Conservation (phyloP, 352 stramenopile genomes). For the Albugo candida region DNA sequence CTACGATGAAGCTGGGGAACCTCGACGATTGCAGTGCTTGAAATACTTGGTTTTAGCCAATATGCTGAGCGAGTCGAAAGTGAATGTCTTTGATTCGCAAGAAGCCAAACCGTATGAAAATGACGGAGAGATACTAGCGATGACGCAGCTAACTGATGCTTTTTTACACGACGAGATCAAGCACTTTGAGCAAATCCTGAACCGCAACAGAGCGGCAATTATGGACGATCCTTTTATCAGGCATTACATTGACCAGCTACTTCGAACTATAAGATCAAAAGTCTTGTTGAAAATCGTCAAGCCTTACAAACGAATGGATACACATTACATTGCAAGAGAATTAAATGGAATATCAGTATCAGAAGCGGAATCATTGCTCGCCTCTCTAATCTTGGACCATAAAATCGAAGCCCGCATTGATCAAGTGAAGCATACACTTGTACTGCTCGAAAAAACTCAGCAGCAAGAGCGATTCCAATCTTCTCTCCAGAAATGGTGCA, state of each 20-base stretch:
- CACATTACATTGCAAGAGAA: slow-evolving; percentile 80
- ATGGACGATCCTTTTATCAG: slow-evolving; percentile 92
- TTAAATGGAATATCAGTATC: slow-evolving; percentile 81
- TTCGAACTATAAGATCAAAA: slow-evolving; percentile 89
- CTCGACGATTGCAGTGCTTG: slow-evolving; percentile 77
- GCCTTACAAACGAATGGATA: slow-evolving; percentile 86
- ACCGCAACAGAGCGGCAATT: slow-evolving; percentile 66
- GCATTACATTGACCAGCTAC: slow-evolving; percentile 85
- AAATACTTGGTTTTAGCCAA: slow-evolving; percentile 91
- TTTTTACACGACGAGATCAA: slow-evolving; percentile 92
- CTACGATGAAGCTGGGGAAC: slow-evolving; percentile 91
- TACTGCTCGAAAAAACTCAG: slow-evolving; percentile 22
- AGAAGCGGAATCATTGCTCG: slow-evolving; percentile 86
- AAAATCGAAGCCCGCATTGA: slow-evolving; percentile 86
- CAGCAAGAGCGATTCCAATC: too few relatives aligned
- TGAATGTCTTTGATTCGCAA: slow-evolving; percentile 92
- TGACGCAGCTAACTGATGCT: slow-evolving; percentile 89
- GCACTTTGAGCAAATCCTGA: slow-evolving; percentile 85
- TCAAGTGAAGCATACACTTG: slow-evolving; percentile 65
- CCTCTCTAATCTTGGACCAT: slow-evolving; percentile 83
- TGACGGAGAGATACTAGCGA: slow-evolving; percentile 89
- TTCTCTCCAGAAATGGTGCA: slow-evolving; percentile 1
- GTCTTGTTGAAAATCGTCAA: slow-evolving; percentile 88
- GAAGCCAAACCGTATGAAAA: slow-evolving; percentile 85
- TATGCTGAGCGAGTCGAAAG: slow-evolving; percentile 87